Percentiles rank a stretch among this genome's conserved stretches.
phyloP scores from a whole-genome alignment of 441 rosid species.

The Mallotus japonicus region DNA sequence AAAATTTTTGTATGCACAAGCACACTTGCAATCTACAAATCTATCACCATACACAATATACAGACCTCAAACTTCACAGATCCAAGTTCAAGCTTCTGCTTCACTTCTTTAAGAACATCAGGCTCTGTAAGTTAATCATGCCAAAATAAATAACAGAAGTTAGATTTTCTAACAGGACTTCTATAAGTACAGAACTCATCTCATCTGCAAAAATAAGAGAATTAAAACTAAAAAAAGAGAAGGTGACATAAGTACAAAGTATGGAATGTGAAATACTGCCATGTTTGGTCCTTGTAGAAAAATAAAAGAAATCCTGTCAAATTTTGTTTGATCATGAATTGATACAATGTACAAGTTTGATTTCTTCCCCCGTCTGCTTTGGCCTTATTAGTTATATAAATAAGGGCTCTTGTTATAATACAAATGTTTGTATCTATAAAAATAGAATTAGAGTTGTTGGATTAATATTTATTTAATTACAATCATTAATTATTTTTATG shows the following conservation, averaged over 20 bases:
- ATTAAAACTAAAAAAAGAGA: not conserved
- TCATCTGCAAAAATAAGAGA: not conserved
- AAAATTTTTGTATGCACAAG: not conserved
- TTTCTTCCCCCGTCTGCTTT: not conserved
- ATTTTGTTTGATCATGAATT: not conserved
- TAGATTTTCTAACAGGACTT: constrained; percentile 9
- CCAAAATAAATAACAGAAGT: constrained; percentile 10
- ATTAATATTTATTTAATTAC: too few species aligned
- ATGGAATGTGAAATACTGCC: not conserved
- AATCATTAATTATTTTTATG: too few species aligned
- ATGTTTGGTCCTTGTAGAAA: not conserved
- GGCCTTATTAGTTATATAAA: not conserved
- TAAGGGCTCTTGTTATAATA: not conserved
- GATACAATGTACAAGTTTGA: not conserved
- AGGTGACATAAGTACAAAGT: not conserved
- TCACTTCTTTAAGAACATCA: constrained; percentile 90
- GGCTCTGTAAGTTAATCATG: constrained; percentile 65
- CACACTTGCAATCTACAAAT: not conserved
- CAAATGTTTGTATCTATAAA: too few species aligned
- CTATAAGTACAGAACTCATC: not conserved
- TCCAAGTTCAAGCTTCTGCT: constrained; percentile 88
- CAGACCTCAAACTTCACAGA: constrained; percentile 94
- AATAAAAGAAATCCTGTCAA: not conserved
- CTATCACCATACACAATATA: not conserved
- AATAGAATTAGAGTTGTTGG: too few species aligned